Evolutionary conservation across 768 basidiomycete species (phyloP), one percentile per base, ranked within the genome.

Genomic region (Thelephora ganbajun): DNA sequence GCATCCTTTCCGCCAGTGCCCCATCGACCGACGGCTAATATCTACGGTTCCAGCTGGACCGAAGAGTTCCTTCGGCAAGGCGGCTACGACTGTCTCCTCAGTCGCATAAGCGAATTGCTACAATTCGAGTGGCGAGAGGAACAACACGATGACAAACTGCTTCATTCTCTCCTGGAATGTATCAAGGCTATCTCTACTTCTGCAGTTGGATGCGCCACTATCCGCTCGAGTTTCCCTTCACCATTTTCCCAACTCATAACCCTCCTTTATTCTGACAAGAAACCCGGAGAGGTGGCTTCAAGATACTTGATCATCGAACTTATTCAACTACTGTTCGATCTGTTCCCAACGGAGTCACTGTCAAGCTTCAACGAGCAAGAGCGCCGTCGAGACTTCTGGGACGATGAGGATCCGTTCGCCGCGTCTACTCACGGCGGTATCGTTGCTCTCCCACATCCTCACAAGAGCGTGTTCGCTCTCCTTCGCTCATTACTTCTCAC

Each of bases 51-150:
- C 50, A 93, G 90, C 47, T 97, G 94, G 93, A 82, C 96, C 11
- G 74, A 88, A 54, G 80, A 81, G 39, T 98, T 98, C 58, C 61
- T 96, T 43, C 72, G 72, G 44, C 63, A 77, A 19, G 89, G 91
- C 13, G 96, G 96, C 1, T 99, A 98, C 57, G 73, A 79, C 9
- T 80, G 83, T 2, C 66, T 99, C 30, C 61, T 97, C 36, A 86
- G 81, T 0, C 71, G 90, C 47, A 65, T 98, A 19, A 87, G 91
- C 50, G 93, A 99, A 63, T 73, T 98, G 14, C 71, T 99, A 1
- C 87, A 92, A 56, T 79, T 97, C 33, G 96, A 99, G 64, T 99
- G 96, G 96, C 80, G 94, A 53, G 94, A 98, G 61, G 96, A 99
- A 59, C 94, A 98, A 58, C 94, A 96, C 54, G 96, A 96, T 58